A percentile compares a stretch with the other conserved stretches of the same genome.
These are phyloP conservation scores for Rhizomucor pusillus DNA, from an alignment of 371 early-diverging fungal genomes.

Conservation along the genomic window DNA sequence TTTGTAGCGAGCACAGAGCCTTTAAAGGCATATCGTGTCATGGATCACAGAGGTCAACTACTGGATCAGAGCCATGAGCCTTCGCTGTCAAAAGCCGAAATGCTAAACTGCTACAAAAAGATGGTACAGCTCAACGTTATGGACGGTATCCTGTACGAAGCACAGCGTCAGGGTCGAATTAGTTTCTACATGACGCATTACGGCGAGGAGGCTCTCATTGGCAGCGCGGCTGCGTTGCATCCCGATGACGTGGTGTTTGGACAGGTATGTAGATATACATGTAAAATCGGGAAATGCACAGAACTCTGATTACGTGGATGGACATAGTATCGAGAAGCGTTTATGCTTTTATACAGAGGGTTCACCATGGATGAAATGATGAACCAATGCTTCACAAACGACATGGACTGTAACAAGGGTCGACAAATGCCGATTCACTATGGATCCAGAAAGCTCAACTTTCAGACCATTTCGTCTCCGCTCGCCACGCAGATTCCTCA, in stretches of 20 bases:
- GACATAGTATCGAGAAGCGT: conserved; percentile 87
- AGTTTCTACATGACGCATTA: conserved; percentile 97
- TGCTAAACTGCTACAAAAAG: conserved; percentile 79
- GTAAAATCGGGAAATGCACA: not conserved
- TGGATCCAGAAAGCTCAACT: conserved; percentile 78
- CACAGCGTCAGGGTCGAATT: conserved; percentile 97
- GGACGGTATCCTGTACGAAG: conserved; percentile 94
- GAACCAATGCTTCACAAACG: conserved; percentile 97
- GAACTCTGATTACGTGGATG: not conserved
- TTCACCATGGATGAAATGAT: conserved; percentile 92
- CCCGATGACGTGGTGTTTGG: conserved; percentile 92
- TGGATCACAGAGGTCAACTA: conserved; percentile 86
- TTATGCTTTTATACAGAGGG: conserved; percentile 90
- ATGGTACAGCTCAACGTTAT: conserved; percentile 90
- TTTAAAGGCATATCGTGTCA: conserved; percentile 92
- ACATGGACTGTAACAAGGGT: conserved; percentile 88
- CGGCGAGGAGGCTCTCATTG: conserved; percentile 96
- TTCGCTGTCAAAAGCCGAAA: conserved; percentile 70
- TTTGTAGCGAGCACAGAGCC: conserved; percentile 21
- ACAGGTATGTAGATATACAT: conserved; percentile 33
- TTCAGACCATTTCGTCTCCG: conserved; percentile 97
- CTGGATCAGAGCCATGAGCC: conserved; percentile 60
- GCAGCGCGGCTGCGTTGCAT: conserved; percentile 85
- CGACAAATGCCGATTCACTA: conserved; percentile 99
- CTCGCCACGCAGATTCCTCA: conserved; percentile 97